Evolutionary conservation across 306 rosid species (phyloP), one percentile per base, ranked within the genome.

Genomic region (Prunus mira): DNA sequence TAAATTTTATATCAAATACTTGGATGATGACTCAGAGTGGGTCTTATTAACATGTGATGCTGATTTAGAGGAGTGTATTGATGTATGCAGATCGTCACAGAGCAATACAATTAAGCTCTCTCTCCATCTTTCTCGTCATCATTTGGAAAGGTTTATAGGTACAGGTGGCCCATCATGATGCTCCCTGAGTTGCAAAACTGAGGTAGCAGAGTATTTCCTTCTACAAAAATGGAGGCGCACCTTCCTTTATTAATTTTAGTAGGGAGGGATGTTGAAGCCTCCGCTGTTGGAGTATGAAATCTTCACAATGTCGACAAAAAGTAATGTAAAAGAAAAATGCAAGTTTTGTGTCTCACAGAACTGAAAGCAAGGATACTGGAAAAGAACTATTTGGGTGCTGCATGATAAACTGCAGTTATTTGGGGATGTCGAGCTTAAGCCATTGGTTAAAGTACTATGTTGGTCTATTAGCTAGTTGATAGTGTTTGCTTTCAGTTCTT

Each of bases 1-100:
- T 75, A 82, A 67, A 68, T 92, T 73, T 6, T 88, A 89, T 82
- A 47, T 96, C 60, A 96, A 89, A 79, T 96, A 96, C 77, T 88
- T 96, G 87, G 99, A 96, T 38, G 99, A 96, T 78, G 99, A 96
- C 52, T 80, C 80, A 8, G 99, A 96, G 60, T 91, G 99, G 99
- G 92, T 96, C 19, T 82, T 96, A 54, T 84, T 93, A 63, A 93
- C 98, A 41, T 89, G 98, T 84, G 98, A 93, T 84, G 89, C 87
- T 76, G 98, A 96, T 84, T 82, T 91, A 61, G 96, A 91, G 79
- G 99, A 96, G 79, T 96, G 99, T 76, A 83, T 96, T 78, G 98
- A 89, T 81, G 92, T 96, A 17, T 81, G 81, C 70, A 90, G 79
- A 82, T 81, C 91, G 54, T 86, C 89, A 47, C 82, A 56, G 67